These are phyloP conservation scores for Yamadazyma diddensiae DNA, from an alignment of 1,139 yeast genomes.

Conservation along the genomic window DNA sequence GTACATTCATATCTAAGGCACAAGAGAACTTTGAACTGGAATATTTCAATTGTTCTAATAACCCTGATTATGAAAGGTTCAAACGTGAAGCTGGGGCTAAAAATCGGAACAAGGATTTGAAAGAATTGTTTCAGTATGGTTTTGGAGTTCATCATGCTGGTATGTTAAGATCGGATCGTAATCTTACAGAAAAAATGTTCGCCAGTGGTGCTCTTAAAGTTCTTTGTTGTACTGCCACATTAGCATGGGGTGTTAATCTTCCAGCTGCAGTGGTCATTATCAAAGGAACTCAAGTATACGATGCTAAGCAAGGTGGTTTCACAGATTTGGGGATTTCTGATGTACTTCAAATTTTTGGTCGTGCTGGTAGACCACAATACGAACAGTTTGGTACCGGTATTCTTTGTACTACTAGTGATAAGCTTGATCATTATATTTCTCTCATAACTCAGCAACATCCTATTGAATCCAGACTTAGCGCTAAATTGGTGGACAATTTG, in stretches of 20 bases:
- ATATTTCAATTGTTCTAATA: constrained; percentile 60
- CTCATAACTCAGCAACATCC: constrained; percentile 94
- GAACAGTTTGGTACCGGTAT: constrained; percentile 92
- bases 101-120: constrained; percentile 73
- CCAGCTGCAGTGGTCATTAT: constrained; percentile 98
- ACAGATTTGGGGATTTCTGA: constrained; percentile 93
- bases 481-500: constrained; percentile 81
- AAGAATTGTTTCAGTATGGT: constrained; percentile 77
- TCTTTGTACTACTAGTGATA: constrained; percentile 77
- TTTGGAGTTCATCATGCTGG: constrained; percentile 98
- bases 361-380: constrained; percentile 99
- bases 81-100: constrained; percentile 64
- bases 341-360: constrained; percentile 96
- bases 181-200: constrained; percentile 85
- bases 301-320: constrained; percentile 92
- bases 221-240: constrained; percentile 91
- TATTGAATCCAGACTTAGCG: constrained; percentile 79
- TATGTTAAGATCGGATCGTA: constrained; percentile 87
- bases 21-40: constrained; percentile 53
- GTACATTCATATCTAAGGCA: constrained; percentile 69
- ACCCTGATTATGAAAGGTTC: constrained; percentile 44
- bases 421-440: constrained; percentile 81
- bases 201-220: constrained; percentile 84
- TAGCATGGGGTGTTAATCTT: constrained; percentile 99
- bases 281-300: constrained; percentile 95